Evolutionary conservation across 495 filamentous ascomycete genomes (phyloP).

Genomic region (Neurospora africana): DNA sequence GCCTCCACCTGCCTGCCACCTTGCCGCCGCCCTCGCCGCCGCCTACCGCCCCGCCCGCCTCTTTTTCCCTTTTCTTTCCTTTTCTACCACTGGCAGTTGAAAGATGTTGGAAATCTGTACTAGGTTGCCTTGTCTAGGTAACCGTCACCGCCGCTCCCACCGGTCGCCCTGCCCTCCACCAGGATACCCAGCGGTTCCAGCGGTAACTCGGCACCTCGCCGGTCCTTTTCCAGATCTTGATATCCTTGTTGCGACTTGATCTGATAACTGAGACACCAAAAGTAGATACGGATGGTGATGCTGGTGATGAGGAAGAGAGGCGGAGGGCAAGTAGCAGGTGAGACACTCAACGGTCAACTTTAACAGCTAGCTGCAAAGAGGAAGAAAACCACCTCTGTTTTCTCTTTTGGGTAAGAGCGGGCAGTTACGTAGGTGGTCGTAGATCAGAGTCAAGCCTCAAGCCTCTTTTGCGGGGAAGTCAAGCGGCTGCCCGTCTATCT

Average conservation of each 20-base stretch:
- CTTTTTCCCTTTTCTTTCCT: neutral
- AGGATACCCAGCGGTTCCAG: neutral
- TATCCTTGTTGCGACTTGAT: neutral
- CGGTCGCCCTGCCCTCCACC: neutral
- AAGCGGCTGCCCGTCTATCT: neutral
- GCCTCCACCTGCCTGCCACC: neutral
- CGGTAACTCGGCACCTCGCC: neutral
- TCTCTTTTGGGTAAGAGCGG: neutral
- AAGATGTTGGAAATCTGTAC: neutral
- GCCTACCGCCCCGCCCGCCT: neutral
- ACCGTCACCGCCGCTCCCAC: neutral
- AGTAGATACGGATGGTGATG: neutral
- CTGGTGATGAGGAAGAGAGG: neutral
- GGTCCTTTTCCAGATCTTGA: neutral
- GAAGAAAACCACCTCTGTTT: neutral
- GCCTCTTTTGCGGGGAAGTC: neutral
- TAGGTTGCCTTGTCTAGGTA: neutral
- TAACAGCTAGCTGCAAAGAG: neutral
- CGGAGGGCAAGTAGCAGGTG: neutral
- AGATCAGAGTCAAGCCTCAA: neutral
- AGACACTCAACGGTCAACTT: neutral
- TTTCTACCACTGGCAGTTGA: neutral
- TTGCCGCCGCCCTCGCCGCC: neutral
- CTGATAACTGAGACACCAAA: neutral
- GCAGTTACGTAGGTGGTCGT: neutral